These are phyloP conservation scores for Apiotrichum sp. DNA, from an alignment of 1,284 basidiomycete species.

Conservation along the genomic window DNA sequence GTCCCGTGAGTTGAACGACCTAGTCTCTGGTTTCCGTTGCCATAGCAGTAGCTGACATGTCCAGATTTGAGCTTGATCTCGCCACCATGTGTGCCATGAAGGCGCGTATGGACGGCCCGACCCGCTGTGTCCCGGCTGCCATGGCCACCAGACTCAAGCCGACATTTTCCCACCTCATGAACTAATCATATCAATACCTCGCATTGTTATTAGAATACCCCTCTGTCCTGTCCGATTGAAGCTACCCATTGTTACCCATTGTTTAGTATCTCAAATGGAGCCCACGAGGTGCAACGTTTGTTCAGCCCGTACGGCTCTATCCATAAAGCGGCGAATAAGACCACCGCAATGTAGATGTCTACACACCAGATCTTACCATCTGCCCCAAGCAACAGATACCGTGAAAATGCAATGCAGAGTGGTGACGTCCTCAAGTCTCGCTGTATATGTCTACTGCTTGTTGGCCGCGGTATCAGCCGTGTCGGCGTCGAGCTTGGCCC, in stretches of 20 bases:
- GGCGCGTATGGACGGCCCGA: slow-evolving; percentile 8
- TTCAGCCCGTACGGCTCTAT: no score
- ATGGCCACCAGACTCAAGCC: not conserved
- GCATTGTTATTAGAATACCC: no score
- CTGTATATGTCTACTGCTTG: not conserved
- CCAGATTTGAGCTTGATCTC: slow-evolving; percentile 37
- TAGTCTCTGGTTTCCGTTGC: no score
- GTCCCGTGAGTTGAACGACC: not conserved
- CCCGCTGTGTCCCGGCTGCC: not conserved
- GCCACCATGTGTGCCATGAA: slow-evolving; percentile 24
- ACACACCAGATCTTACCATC: no score
- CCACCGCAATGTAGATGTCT: no score
- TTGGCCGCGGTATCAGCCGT: not conserved
- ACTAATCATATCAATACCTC: no score
- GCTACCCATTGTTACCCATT: no score
- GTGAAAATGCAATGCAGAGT: slow-evolving; percentile 2
- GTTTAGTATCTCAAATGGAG: no score
- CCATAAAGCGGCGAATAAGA: no score
- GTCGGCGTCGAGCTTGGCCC: slow-evolving; percentile 35
- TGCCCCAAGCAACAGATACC: no score
- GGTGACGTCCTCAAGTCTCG: not conserved
- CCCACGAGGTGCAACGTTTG: no score
- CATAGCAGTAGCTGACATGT: not conserved
- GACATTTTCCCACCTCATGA: not conserved
- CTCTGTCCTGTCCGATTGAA: no score